Evolutionary conservation across 2,329 filamentous ascomycete genomes (phyloP), one percentile per base, ranked within the genome.

Genomic region (Phialocephala sp.): DNA sequence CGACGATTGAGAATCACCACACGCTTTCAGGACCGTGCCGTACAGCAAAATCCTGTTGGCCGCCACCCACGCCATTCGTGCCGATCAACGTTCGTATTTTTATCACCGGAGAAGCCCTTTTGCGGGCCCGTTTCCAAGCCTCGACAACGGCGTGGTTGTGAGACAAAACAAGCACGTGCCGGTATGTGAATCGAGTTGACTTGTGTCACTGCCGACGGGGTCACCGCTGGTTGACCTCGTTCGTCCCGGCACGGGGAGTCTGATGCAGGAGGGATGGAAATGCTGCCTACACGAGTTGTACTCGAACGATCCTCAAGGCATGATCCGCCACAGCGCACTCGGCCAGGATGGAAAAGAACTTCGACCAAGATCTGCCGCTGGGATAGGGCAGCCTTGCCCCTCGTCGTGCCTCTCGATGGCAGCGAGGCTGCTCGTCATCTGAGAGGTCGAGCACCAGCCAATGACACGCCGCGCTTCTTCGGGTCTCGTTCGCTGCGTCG

Each of bases 321-420:
- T 54, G 22, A 54, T 32, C 47, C 27, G 20, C 47, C 47, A 24
- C 27, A 52, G 20, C 9, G 15, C 24, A 11, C 20, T 27, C 22
- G 2, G 47, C 47, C 47, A 52, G 22, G 20, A 27, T 52, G 22
- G 15, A 18, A 15, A 54, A 32, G 50, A 35, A 35, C 22, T 8
- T 32, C 9, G 27, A 50, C 4, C 27, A 50, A 54, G 50, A 57
- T 57, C 54, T 18, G 36, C 55, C n/a, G 55, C 55, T 57, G 12
- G 20, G 55, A 57, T 35, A 22, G 55, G 15, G 18, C 55, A 57
- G 55, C 55, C 55, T 57, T 57, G 55, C 55, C 55, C 55, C 55
- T 57, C 55, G 14, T 54, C 32, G 35, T 41, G 55, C 35, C 55
- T 57, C 35, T 56, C 6, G n/a, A 27, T 11, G 9, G 14, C 55